Evolutionary conservation across 2,329 filamentous ascomycete species (phyloP).

Genomic region (Aspergillus luchuensis): DNA sequence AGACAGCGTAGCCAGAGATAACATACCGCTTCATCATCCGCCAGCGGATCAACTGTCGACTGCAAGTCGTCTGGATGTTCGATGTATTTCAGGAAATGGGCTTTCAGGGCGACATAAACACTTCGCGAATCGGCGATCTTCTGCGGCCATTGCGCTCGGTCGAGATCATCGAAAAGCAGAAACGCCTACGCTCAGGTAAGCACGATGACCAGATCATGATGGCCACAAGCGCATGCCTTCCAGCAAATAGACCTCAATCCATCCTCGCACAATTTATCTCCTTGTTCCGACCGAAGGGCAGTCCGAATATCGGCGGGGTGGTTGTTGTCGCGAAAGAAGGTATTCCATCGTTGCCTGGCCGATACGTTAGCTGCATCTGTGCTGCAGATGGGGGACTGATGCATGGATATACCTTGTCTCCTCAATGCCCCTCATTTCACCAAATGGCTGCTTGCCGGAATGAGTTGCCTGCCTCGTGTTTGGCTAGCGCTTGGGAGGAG

Average conservation of each 20-base stretch:
- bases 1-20: conserved; percentile 32
- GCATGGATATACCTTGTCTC: conserved; percentile 52
- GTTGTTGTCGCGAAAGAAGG: conserved; percentile 58
- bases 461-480: conserved; percentile 1
- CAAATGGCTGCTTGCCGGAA: conserved; percentile 13
- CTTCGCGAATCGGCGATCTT: conserved; percentile 68
- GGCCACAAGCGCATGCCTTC: conserved; percentile 63
- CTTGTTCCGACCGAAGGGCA: conserved; percentile 62
- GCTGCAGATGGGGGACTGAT: background rate
- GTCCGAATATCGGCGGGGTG: conserved; percentile 63
- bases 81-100: conserved; percentile 78
- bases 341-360: conserved; percentile 67
- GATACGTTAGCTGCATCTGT: conserved; percentile 6
- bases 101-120: conserved; percentile 71
- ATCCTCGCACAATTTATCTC: conserved; percentile 65
- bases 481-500: background rate
- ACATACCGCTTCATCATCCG: conserved; percentile 72
- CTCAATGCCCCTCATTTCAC: conserved; percentile 56
- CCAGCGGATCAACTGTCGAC: conserved; percentile 76
- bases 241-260: conserved; percentile 86
- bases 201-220: conserved; percentile 17
- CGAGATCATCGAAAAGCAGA: conserved; percentile 70
- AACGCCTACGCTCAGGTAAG: conserved; percentile 62
- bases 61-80: conserved; percentile 80
- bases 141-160: conserved; percentile 68